Evolutionary conservation across 1,139 yeast genomes (phyloP).

Genomic region (Geotrichum restrictum): DNA sequence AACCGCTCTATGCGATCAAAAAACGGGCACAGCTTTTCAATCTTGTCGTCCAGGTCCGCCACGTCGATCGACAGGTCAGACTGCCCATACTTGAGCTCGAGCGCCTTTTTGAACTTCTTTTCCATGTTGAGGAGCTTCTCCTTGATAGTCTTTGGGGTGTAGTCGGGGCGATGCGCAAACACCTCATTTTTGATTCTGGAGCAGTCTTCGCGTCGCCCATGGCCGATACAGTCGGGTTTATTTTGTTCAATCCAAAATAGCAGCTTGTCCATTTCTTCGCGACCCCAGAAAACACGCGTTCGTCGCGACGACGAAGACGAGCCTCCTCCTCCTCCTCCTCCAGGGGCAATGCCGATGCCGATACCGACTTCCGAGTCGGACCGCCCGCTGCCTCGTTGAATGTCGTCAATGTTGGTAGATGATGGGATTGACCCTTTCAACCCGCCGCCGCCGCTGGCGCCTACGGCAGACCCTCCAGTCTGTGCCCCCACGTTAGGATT

Average conservation of each 20-base stretch:
- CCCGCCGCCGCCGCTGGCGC: constrained; percentile 1
- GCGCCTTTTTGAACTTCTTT: constrained; percentile 20
- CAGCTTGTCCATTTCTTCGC: constrained; percentile 21
- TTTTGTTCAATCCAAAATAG: constrained; percentile 20
- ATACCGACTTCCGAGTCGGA: constrained; percentile 3
- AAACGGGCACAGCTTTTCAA: constrained; percentile 21
- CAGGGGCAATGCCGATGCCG: too few species aligned
- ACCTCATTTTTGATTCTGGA: constrained; percentile 21
- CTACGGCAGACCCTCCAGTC: constrained; percentile 9
- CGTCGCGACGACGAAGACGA: too few species aligned
- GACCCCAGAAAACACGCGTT: constrained; percentile 22
- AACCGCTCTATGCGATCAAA: constrained; percentile 18
- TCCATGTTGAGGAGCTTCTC: constrained; percentile 23
- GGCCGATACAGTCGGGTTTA: constrained; percentile 22
- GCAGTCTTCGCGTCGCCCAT: constrained; percentile 22
- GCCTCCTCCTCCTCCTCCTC: too few species aligned
- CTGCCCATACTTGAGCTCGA: constrained; percentile 11
- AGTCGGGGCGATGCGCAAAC: constrained; percentile 19
- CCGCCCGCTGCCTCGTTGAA: not conserved
- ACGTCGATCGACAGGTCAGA: constrained; percentile 8
- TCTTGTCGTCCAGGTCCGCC: constrained; percentile 2
- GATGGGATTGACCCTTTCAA: too few species aligned
- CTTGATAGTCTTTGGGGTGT: constrained; percentile 21
- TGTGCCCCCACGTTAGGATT: constrained; percentile 9
- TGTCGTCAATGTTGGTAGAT: constrained; percentile 1